These are phyloP conservation scores for Xylariaceae sp. DNA, from an alignment of 2,329 filamentous ascomycete species.

Conservation along the genomic window DNA sequence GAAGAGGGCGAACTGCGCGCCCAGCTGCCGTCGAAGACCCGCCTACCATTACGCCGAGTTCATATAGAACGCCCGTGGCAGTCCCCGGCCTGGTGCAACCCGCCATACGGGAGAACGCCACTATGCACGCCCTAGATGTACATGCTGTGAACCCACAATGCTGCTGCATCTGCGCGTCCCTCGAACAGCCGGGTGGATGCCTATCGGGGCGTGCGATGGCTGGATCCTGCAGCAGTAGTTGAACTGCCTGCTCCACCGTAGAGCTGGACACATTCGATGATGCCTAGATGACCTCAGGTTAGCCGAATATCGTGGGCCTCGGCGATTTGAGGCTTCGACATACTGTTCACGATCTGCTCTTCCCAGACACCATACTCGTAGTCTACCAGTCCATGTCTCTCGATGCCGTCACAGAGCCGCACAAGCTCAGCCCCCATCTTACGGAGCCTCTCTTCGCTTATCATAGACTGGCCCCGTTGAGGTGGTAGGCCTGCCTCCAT, in stretches of 20 bases:
- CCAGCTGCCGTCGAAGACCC: not conserved
- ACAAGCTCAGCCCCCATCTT: conserved; percentile 78
- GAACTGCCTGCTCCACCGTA: conserved; percentile 32
- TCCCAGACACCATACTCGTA: conserved; percentile 97
- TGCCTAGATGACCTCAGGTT: conserved; percentile 14
- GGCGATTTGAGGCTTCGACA: conserved; percentile 27
- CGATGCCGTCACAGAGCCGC: conserved; percentile 74
- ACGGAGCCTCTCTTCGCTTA: conserved; percentile 62
- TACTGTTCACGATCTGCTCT: conserved; percentile 80
- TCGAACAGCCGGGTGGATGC: conserved; percentile 10
- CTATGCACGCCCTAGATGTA: conserved; percentile 14
- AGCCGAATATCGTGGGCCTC: not conserved
- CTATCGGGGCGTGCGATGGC: conserved; percentile 10
- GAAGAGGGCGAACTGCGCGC: not conserved
- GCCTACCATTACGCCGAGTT: conserved; percentile 8
- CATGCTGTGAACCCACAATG: conserved; percentile 10
- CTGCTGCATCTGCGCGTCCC: conserved; percentile 3
- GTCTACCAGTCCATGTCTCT: conserved; percentile 89
- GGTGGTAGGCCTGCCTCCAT: conserved; percentile 51
- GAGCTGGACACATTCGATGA: conserved; percentile 35
- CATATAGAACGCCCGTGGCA: conserved; percentile 14
- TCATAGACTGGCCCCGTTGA: conserved; percentile 52
- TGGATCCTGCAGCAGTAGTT: conserved; percentile 13
- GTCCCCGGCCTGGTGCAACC: not conserved
- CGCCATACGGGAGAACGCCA: conserved; percentile 14